Conservation (phyloP, 2,329 filamentous ascomycete species). For the Aureobasidium pullulans region DNA sequence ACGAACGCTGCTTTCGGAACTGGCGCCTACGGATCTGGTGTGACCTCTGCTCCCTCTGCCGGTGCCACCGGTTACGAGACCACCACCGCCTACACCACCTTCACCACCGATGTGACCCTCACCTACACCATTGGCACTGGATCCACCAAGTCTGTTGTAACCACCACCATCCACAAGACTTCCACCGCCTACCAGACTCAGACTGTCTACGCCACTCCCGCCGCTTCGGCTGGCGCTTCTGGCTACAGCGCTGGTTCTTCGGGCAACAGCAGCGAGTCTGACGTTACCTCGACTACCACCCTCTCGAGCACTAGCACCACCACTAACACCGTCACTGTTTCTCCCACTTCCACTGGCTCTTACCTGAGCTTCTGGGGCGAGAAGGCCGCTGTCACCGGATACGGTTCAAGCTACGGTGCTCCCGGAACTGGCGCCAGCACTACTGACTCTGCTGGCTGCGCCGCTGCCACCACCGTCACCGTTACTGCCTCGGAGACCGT, state of each 20-base stretch:
- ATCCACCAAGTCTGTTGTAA: slow-evolving; percentile 23
- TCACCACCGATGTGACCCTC: slow-evolving; percentile 25
- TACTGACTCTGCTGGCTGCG: slow-evolving; percentile 20
- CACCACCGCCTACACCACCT: slow-evolving; percentile 19
- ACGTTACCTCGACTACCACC: slow-evolving; percentile 24
- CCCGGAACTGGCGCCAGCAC: slow-evolving; percentile 15
- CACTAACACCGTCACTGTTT: slow-evolving; percentile 19
- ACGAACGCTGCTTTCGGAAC: slow-evolving; percentile 17
- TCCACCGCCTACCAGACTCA: slow-evolving; percentile 23
- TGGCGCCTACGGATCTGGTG: slow-evolving; percentile 16
- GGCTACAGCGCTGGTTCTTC: not conserved
- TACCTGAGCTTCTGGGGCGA: slow-evolving; percentile 10
- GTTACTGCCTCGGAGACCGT: slow-evolving; percentile 28
- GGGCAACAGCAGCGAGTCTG: not conserved
- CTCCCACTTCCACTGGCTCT: slow-evolving; percentile 8
- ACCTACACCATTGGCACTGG: slow-evolving; percentile 30
- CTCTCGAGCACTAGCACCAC: slow-evolving; percentile 27
- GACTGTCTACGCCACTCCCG: slow-evolving; percentile 13
- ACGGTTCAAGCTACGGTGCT: slow-evolving; percentile 14
- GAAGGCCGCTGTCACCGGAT: slow-evolving; percentile 15
- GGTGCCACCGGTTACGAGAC: slow-evolving; percentile 14
- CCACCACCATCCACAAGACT: slow-evolving; percentile 29
- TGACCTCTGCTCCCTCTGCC: slow-evolving; percentile 15
- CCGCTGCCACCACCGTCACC: slow-evolving; percentile 25
- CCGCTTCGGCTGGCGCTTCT: not conserved